Base-by-base conservation (phyloP, 805 yeast species). In the Saccharomycopsis oosterbeekiorum region DNA sequence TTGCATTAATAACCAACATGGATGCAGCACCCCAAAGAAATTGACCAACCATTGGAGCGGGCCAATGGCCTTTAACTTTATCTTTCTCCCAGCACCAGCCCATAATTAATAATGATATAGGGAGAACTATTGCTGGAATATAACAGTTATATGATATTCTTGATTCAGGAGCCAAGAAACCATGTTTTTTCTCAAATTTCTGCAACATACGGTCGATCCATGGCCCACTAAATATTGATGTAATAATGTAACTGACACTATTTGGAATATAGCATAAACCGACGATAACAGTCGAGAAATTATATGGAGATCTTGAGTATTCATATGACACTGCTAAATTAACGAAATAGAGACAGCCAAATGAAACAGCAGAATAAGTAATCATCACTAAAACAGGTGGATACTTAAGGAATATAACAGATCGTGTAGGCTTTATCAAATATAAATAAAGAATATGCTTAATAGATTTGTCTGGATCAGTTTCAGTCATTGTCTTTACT, bases 181-280 rank as follows among this genome's bases (percentile, higher is more conserved):
- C 94, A 66, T 86, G 80, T 65, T 85, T 83, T 58, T 74, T 71
- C 59, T 79, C 77, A 57, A 83, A 83, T 56, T 81, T 75, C 55
- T 74, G 75, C 42, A 88, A 70, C 51, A 88, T 73, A 55, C 73
- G 69, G 70, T 89, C 97, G 59, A 84, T 84, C 87, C 93, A 89
- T 64, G 78, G 78, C 2, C 97, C 97, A 42, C 96, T 96, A 64
- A 81, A 76, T n/a, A 90, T 73, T 0, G 93, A 85, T 0, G 96
- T 93, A 56, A 85, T 66, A 42, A 89, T 72, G 68, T 89, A 89
- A 0, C 92, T 82, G 29, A 88, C 80, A 0, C 96, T 88, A 70
- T 89, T 89, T 42, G 97, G 96, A 40, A 89, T 83, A 73, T 88
- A 89, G 60, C 88, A 78, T 34, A 89, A 76, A 40, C 97, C 97